phyloP scores from a whole-genome alignment of 1,284 basidiomycete species.

The Ustilago vetiveriae region DNA sequence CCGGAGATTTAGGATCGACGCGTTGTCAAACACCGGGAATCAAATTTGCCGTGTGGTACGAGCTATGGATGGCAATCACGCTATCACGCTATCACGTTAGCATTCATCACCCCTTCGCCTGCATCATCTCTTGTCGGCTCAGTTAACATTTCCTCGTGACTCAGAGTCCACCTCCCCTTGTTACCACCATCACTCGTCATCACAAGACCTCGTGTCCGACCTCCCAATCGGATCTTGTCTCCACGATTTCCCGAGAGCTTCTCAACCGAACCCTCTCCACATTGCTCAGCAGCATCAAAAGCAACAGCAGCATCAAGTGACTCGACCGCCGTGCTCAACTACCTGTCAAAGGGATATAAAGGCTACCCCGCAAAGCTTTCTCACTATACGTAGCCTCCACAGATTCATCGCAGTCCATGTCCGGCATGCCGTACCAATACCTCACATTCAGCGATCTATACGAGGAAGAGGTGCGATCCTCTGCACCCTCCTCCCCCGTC shows the following conservation, averaged over 20 bases:
- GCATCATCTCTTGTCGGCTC: not conserved
- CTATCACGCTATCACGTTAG: too few relatives aligned
- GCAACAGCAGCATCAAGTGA: too few relatives aligned
- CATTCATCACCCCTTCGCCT: too few relatives aligned
- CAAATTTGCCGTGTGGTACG: slow-evolving; percentile 6
- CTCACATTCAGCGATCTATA: slow-evolving; percentile 51
- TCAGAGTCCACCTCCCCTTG: not conserved
- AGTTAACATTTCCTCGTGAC: slow-evolving; percentile 1
- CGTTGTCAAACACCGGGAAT: slow-evolving; percentile 5
- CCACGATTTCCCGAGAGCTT: not conserved
- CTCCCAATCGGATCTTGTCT: not conserved
- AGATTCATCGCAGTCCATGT: too few relatives aligned
- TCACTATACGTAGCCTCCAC: too few relatives aligned
- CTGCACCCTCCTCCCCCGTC: slow-evolving; percentile 41
- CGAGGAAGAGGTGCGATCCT: slow-evolving; percentile 39
- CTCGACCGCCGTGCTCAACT: too few relatives aligned
- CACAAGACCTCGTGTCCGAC: slow-evolving; percentile 1
- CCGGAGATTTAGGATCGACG: not conserved
- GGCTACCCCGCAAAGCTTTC: not conserved
- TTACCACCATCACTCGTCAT: slow-evolving; percentile 2
- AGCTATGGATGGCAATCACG: too few relatives aligned
- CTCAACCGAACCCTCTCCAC: not conserved
- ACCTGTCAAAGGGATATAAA: not conserved
- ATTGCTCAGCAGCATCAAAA: not conserved
- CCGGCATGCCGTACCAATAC: slow-evolving; percentile 41